Percentiles rank a stretch among this genome's conserved stretches.
Conservation (phyloP, 2,329 filamentous ascomycete species). For the Arachnomyces sp. region DNA sequence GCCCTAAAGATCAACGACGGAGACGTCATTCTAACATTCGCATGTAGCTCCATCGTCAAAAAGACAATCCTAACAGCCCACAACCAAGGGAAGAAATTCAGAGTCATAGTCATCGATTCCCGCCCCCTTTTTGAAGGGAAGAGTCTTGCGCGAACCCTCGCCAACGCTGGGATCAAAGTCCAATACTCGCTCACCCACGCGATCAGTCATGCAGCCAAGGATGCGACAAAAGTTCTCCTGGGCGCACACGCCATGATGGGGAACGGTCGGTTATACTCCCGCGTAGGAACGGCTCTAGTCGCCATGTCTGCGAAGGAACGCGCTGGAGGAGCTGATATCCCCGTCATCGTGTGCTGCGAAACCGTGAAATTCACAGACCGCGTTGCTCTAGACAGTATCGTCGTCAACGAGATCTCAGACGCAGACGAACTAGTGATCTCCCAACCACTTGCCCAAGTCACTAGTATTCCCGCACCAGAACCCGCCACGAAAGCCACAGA, state of each 20-base stretch:
- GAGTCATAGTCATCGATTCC: slow-evolving; percentile 75
- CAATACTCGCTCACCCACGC: slow-evolving; percentile 76
- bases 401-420: slow-evolving; percentile 85
- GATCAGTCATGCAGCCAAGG: slow-evolving; percentile 62
- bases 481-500: slow-evolving; percentile 8
- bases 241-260: slow-evolving; percentile 93
- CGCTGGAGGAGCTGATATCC: slow-evolving; percentile 51
- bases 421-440: slow-evolving; percentile 53
- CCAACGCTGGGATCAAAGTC: slow-evolving; percentile 62
- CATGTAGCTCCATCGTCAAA: slow-evolving; percentile 77
- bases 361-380: slow-evolving; percentile 90
- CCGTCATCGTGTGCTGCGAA: slow-evolving; percentile 85
- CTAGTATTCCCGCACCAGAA: slow-evolving; percentile 23
- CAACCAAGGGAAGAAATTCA: slow-evolving; percentile 62
- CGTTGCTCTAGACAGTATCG: slow-evolving; percentile 84
- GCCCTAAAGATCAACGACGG: slow-evolving; percentile 66
- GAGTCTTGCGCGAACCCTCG: slow-evolving; percentile 62
- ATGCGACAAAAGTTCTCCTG: slow-evolving; percentile 66
- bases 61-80: slow-evolving; percentile 68
- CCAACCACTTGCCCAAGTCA: slow-evolving; percentile 23
- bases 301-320: slow-evolving; percentile 69
- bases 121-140: slow-evolving; percentile 62
- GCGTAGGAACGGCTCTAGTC: slow-evolving; percentile 77
- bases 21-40: slow-evolving; percentile 79
- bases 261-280: slow-evolving; percentile 82